A percentile compares a stretch with the other conserved stretches of the same genome.
phyloP scores from a whole-genome alignment of 495 filamentous ascomycete species.

The Rhypophila decipiens region DNA sequence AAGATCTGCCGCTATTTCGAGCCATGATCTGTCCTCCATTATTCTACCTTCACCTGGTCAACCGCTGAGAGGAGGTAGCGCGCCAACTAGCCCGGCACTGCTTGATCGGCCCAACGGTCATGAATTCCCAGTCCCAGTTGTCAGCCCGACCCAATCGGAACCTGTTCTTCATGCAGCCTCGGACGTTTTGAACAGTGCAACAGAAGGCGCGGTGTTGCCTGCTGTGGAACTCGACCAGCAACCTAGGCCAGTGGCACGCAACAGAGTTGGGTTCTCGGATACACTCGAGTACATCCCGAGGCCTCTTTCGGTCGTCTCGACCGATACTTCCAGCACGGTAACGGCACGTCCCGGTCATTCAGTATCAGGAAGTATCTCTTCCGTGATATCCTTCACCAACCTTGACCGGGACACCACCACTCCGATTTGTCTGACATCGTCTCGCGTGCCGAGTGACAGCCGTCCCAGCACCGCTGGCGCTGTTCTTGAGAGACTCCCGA shows the following conservation, averaged over 20 bases:
- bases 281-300: conserved; percentile 63
- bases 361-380: conserved; percentile 57
- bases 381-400: conserved; percentile 47
- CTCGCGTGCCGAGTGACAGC: conserved; percentile 26
- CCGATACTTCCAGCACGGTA: conserved; percentile 63
- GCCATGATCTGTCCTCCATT: conserved; percentile 62
- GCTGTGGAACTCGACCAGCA: conserved; percentile 22
- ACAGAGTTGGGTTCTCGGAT: conserved; percentile 55
- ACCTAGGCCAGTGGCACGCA: conserved; percentile 33
- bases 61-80: conserved; percentile 50
- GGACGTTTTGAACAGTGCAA: conserved; percentile 1
- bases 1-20: conserved; percentile 81
- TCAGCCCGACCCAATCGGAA: conserved; percentile 10
- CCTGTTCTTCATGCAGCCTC: neutral
- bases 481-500: conserved; percentile 41
- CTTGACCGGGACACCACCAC: conserved; percentile 31
- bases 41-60: conserved; percentile 57
- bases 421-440: conserved; percentile 17
- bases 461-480: conserved; percentile 50
- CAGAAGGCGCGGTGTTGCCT: conserved; percentile 1
- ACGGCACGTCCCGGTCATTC: conserved; percentile 57
- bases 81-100: conserved; percentile 62
- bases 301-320: conserved; percentile 66
- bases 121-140: conserved; percentile 27
- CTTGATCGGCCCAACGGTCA: conserved; percentile 25